Evolutionary conservation across 495 filamentous ascomycete genomes (phyloP), one percentile per base, ranked within the genome.

Genomic region (Articulospora tetracladia): DNA sequence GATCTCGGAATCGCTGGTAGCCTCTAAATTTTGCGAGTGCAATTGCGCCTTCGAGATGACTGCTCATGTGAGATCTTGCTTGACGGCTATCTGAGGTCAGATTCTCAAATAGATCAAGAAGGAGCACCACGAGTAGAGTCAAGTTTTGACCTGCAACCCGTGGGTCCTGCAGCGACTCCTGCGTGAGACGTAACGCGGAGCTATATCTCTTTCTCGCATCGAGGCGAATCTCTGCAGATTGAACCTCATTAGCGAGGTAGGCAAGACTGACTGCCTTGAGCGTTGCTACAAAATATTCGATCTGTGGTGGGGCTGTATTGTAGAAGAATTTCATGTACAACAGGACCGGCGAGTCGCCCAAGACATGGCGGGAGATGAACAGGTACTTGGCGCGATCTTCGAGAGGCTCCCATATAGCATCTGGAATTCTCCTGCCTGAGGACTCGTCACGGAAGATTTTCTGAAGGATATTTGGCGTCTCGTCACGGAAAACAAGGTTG

Each of bases 81-180:
- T 20, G 20, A 25, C 34, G 12, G 1, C 53, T 24, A 19, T 34
- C 20, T 50, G 24, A 20, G 23, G 51, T 4, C 28, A 46, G 11
- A 23, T 17, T 74, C 65, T 71, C 81, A 52, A 81, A 84, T 0
- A 82, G 63, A n/a, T 78, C 79, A 32, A 89, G 74, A 34, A 87
- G 76, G 4, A 89, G 68, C 20, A 85, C 77, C 0, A 82, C 76
- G 24, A 84, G 79, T 62, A 89, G 77, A 6, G 84, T 85, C 51
- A 74, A 73, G 68, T 89, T 84, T 25, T 80, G 76, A 19, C 15
- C 48, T 36, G 56, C 56, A 11, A 26, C 20, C 15, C 59, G 24
- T n/a, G 41, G 39, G 1, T 11, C 26, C 19, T 30, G 24, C 22
- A 64, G 27, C 6, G 50, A 52, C 41, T 59, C 54, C 1, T 34